Conservation (phyloP, 2,329 filamentous ascomycete genomes). For the Metarhizium anisopliae region DNA sequence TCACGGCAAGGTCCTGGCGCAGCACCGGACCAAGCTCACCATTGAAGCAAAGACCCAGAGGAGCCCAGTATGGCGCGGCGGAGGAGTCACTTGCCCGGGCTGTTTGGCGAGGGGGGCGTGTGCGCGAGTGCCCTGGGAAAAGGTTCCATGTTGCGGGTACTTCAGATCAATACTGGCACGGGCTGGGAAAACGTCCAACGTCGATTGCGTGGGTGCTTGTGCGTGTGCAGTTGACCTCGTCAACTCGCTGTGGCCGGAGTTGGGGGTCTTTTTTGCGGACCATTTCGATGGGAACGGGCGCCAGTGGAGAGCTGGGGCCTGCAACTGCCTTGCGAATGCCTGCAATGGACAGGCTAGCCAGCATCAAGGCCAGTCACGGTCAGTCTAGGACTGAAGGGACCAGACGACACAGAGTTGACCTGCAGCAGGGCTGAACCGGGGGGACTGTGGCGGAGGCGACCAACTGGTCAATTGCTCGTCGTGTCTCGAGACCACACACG, state of each 20-base stretch:
- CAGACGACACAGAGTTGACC: too few species aligned
- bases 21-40: background rate
- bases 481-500: background rate
- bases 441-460: too few species aligned
- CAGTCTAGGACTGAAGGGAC: too few species aligned
- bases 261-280: background rate
- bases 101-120: background rate
- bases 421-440: too few species aligned
- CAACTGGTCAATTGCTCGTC: too few species aligned
- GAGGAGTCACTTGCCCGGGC: background rate
- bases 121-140: background rate
- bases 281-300: background rate
- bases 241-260: background rate
- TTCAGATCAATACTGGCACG: too few species aligned
- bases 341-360: too few species aligned
- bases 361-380: too few species aligned
- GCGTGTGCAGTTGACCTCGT: background rate
- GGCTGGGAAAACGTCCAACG: too few species aligned
- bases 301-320: background rate
- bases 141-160: too few species aligned
- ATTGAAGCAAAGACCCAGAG: background rate
- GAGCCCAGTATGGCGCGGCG: background rate
- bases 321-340: background rate
- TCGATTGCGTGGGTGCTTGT: too few species aligned
- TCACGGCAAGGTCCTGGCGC: too few species aligned